A percentile compares a stretch with the other conserved stretches of the same genome.
Evolutionary conservation across 1,139 yeast genomes (phyloP).

Genomic region (Taiozyma sp.): DNA sequence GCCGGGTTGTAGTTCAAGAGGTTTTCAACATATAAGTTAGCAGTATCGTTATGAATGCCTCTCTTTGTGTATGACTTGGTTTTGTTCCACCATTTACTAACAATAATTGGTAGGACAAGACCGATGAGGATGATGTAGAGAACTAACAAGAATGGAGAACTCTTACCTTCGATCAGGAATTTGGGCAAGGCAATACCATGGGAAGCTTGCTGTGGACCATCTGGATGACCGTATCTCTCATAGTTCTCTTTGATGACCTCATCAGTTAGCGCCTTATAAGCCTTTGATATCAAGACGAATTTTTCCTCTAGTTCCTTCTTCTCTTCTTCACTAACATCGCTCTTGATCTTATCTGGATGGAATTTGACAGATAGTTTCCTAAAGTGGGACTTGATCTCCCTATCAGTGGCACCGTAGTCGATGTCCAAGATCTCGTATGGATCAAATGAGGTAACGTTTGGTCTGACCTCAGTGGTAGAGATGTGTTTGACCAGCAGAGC

Average conservation of each 20-base stretch:
- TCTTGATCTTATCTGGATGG: conserved; percentile 90
- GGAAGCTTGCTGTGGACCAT: conserved; percentile 91
- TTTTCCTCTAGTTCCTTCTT: conserved; percentile 59
- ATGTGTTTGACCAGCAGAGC: conserved; percentile 46
- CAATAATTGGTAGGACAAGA: conserved; percentile 68
- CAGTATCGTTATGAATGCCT: conserved; percentile 80
- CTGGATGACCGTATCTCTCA: conserved; percentile 91
- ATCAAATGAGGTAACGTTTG: conserved; percentile 59
- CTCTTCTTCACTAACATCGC: conserved; percentile 54
- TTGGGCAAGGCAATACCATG: conserved; percentile 97
- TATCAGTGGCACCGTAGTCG: conserved; percentile 62
- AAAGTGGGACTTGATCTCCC: conserved; percentile 75
- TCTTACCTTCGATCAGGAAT: conserved; percentile 80
- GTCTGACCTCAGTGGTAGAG: conserved; percentile 33
- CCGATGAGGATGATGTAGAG: conserved; percentile 72
- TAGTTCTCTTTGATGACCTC: conserved; percentile 79
- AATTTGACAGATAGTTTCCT: conserved; percentile 80
- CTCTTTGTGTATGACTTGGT: conserved; percentile 77
- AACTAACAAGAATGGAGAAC: conserved; percentile 61
- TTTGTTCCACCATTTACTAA: conserved; percentile 85
- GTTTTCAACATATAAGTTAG: conserved; percentile 60
- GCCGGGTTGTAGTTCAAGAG: conserved; percentile 75
- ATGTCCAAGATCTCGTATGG: conserved; percentile 87
- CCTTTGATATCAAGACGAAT: conserved; percentile 81
- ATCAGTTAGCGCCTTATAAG: conserved; percentile 93